phyloP scores from a whole-genome alignment of 1,284 basidiomycete species.

The Earliella scabrosa region DNA sequence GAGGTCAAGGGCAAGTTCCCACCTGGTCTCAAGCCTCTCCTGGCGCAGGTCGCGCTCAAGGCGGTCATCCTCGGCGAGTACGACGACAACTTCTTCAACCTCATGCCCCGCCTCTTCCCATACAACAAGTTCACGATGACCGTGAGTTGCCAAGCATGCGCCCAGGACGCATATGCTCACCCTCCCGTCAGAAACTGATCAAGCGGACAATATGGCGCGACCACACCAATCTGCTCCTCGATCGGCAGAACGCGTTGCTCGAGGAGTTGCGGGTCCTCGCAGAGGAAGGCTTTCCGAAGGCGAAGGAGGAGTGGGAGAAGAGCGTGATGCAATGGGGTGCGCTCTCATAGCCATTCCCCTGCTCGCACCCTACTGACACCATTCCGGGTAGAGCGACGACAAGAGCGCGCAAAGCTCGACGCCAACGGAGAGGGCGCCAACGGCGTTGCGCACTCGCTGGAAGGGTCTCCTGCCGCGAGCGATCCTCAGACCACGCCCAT shows the following conservation, averaged over 20 bases:
- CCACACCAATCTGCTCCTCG: slow-evolving; percentile 63
- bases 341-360: slow-evolving; percentile 27
- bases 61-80: slow-evolving; percentile 88
- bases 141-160: slow-evolving; percentile 42
- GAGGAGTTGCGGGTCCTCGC: slow-evolving; percentile 61
- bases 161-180: background rate
- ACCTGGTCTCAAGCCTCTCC: slow-evolving; percentile 73
- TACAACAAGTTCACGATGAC: slow-evolving; percentile 93
- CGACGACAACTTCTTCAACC: slow-evolving; percentile 89
- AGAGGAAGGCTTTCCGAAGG: slow-evolving; percentile 65
- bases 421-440: slow-evolving; percentile 30
- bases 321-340: slow-evolving; percentile 67
- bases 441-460: slow-evolving; percentile 34
- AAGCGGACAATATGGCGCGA: slow-evolving; percentile 78
- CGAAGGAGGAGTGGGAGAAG: slow-evolving; percentile 76
- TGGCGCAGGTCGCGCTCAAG: slow-evolving; percentile 73
- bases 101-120: slow-evolving; percentile 87
- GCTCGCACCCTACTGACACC: background rate
- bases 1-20: slow-evolving; percentile 89
- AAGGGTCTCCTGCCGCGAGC: slow-evolving; percentile 40
- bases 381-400: slow-evolving; percentile 54
- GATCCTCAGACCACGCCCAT: slow-evolving; percentile 30
- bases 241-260: slow-evolving; percentile 68
- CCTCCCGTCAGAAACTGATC: slow-evolving; percentile 70
- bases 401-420: slow-evolving; percentile 50